Percentiles rank a stretch among this genome's conserved stretches.
Evolutionary conservation across 805 yeast species (phyloP).

Genomic region (Cyberlindnera misumaiensis): DNA sequence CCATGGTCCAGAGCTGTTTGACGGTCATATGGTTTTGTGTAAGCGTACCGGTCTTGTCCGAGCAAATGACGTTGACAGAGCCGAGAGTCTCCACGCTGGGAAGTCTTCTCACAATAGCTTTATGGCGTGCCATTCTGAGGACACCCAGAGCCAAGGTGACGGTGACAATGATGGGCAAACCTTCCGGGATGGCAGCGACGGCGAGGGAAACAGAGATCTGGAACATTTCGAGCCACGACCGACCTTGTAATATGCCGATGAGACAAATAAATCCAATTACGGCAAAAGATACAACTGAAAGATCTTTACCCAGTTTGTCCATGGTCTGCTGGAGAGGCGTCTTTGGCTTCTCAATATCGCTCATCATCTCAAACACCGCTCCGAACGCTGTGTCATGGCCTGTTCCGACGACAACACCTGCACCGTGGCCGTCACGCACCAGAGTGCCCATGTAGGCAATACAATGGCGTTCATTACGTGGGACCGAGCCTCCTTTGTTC

Average conservation of each 20-base stretch:
- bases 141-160: conserved; percentile 96
- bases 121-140: conserved; percentile 88
- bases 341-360: conserved; percentile 91
- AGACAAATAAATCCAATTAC: conserved; percentile 90
- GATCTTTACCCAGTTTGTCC: conserved; percentile 92
- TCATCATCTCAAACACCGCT: conserved; percentile 91
- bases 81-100: conserved; percentile 96
- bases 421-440: conserved; percentile 92
- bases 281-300: conserved; percentile 75
- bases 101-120: conserved; percentile 88
- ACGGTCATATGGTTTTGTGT: conserved; percentile 92
- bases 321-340: conserved; percentile 93
- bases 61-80: conserved; percentile 86
- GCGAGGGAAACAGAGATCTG: conserved; percentile 96
- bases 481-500: conserved; percentile 30
- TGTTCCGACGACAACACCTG: conserved; percentile 89
- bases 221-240: conserved; percentile 95
- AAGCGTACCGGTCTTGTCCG: conserved; percentile 87
- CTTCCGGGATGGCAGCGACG: conserved; percentile 99
- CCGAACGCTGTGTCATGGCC: conserved; percentile 91
- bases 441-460: conserved; percentile 97
- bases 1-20: conserved; percentile 74
- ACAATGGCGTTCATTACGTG: conserved; percentile 62
- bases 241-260: conserved; percentile 86
- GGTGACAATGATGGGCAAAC: conserved; percentile 95